These are phyloP conservation scores for Cerioporus squamosus DNA, from an alignment of 1,284 basidiomycete genomes.

Conservation along the genomic window DNA sequence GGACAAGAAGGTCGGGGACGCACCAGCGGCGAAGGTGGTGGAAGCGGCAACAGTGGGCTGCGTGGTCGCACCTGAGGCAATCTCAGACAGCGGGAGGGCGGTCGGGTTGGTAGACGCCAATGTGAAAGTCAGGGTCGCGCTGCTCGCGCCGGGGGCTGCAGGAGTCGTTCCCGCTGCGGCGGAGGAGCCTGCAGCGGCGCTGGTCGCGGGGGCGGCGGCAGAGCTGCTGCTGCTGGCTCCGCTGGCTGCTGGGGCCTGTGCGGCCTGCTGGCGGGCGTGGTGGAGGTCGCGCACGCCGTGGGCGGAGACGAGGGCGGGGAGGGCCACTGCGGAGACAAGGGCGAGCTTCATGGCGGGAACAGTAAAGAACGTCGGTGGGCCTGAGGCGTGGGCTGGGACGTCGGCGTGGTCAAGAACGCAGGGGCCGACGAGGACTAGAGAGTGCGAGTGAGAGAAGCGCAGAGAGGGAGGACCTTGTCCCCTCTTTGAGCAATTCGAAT, in stretches of 20 bases:
- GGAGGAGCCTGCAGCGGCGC: neutral
- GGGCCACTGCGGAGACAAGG: slow-evolving; percentile 35
- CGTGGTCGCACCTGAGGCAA: slow-evolving; percentile 43
- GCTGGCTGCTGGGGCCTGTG: slow-evolving; percentile 27
- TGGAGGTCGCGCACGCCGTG: slow-evolving; percentile 33
- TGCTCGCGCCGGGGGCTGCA: slow-evolving; percentile 14
- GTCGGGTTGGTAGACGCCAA: slow-evolving; percentile 62
- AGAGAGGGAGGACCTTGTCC: neutral
- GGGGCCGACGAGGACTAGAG: slow-evolving; percentile 6
- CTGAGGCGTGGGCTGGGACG: no score
- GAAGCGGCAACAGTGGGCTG: slow-evolving; percentile 45
- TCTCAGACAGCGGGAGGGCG: slow-evolving; percentile 54
- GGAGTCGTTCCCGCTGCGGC: neutral
- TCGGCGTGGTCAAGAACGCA: no score
- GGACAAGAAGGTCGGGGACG: slow-evolving; percentile 47
- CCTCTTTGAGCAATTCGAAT: neutral
- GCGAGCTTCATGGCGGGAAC: slow-evolving; percentile 41
- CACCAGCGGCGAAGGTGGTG: slow-evolving; percentile 44
- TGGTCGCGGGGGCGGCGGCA: neutral
- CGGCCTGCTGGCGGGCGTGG: slow-evolving; percentile 35
- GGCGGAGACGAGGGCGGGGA: slow-evolving; percentile 37
- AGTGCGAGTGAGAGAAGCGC: slow-evolving; percentile 5
- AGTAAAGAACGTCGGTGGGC: slow-evolving; percentile 25
- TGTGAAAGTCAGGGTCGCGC: slow-evolving; percentile 38
- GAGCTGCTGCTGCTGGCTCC: slow-evolving; percentile 10